Conservation (phyloP, 148 eudicot species). For the Persicaria tinctoria region DNA sequence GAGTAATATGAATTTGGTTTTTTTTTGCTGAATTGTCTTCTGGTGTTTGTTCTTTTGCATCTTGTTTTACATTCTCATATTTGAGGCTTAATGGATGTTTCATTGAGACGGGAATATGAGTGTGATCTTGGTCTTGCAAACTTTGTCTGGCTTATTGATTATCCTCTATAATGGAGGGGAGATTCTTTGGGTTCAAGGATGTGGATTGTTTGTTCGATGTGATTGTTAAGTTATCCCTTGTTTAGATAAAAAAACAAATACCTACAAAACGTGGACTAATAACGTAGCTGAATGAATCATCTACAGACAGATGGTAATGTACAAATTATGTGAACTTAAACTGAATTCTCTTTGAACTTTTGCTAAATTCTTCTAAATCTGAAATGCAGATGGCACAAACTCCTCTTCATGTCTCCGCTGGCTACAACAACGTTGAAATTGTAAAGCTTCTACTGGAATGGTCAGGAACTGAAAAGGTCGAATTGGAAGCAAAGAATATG, state of each 20-base stretch:
- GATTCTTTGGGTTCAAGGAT: not conserved
- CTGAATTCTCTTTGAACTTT: not conserved
- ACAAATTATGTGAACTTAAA: too few relatives aligned
- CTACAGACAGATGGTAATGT: not conserved
- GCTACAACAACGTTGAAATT: constrained; percentile 74
- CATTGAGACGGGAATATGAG: not conserved
- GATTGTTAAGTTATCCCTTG: not conserved
- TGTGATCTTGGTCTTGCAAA: not conserved
- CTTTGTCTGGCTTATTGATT: not conserved
- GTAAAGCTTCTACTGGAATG: constrained; percentile 60
- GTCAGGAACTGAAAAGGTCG: constrained; percentile 63
- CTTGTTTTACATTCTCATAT: not conserved
- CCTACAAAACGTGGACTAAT: not conserved
- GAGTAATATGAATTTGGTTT: not conserved
- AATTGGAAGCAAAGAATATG: constrained; percentile 96
- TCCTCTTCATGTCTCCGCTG: constrained; percentile 93
- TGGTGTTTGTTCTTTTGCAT: not conserved
- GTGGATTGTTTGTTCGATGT: not conserved
- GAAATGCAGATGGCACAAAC: constrained; percentile 77
- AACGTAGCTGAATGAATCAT: not conserved
- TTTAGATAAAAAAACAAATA: not conserved
- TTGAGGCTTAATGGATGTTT: not conserved
- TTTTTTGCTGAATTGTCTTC: not conserved
- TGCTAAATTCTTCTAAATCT: not conserved
- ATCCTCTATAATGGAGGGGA: not conserved